Percentiles rank a stretch among this genome's conserved stretches.
Evolutionary conservation across 441 rosid species (phyloP).

Genomic region (Syzygium syzygioides): DNA sequence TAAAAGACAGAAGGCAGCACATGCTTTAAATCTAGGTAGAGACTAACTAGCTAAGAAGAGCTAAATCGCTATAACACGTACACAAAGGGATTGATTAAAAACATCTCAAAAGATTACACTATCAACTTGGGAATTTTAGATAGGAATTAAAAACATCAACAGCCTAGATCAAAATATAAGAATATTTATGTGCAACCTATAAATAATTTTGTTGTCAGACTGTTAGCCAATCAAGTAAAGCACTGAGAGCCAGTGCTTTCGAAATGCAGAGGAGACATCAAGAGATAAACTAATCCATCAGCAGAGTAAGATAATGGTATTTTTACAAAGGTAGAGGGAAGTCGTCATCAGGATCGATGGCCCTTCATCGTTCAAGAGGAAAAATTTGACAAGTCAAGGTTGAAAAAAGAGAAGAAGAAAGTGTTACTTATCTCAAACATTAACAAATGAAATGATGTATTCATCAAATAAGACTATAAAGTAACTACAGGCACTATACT

Average conservation of each 20-base stretch:
- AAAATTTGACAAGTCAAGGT: background rate
- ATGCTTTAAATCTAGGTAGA: background rate
- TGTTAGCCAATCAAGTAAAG: background rate
- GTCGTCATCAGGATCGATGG: background rate
- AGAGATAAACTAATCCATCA: background rate
- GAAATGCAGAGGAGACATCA: background rate
- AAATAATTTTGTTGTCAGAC: background rate
- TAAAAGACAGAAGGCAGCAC: background rate
- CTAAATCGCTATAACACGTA: background rate
- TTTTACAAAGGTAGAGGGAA: background rate
- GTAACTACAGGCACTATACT: background rate
- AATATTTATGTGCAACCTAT: background rate
- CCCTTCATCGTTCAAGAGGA: background rate
- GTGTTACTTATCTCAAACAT: background rate
- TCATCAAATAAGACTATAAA: background rate
- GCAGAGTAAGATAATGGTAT: background rate
- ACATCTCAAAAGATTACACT: background rate
- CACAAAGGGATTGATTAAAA: background rate
- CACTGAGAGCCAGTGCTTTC: background rate
- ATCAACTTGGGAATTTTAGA: background rate
- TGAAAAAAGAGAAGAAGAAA: background rate
- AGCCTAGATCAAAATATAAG: background rate
- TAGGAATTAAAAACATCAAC: background rate
- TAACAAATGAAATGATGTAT: background rate
- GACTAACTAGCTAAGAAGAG: background rate